A percentile compares a stretch with the other conserved stretches of the same genome.
Evolutionary conservation across 2,329 filamentous ascomycete species (phyloP).

Genomic region (Didymella keratinophila): DNA sequence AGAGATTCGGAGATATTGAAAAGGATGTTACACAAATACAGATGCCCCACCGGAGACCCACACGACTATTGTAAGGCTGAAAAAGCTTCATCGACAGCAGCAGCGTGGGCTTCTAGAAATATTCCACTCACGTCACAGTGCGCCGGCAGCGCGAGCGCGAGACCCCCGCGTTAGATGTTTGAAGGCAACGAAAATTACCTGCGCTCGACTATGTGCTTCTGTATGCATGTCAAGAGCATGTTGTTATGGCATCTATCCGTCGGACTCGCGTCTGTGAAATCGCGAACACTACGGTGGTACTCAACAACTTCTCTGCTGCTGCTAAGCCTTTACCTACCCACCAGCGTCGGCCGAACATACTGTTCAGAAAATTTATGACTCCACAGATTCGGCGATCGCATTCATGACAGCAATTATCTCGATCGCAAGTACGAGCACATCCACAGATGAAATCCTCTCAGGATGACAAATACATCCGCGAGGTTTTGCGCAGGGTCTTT

Average conservation of each 20-base stretch:
- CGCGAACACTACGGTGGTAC: constrained; percentile 7
- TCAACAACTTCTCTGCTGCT: constrained; percentile 4
- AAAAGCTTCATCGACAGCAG: constrained; percentile 25
- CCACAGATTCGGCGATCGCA: neutral
- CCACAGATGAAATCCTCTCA: neutral
- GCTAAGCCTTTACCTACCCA: constrained; percentile 3
- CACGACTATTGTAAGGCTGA: constrained; percentile 27
- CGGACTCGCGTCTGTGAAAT: neutral
- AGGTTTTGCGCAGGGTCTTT: neutral
- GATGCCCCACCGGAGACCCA: constrained; percentile 19
- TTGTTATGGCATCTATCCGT: constrained; percentile 6
- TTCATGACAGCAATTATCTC: constrained; percentile 7
- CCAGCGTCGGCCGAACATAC: constrained; percentile 2
- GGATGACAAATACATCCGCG: constrained; percentile 6
- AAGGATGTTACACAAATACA: constrained; percentile 15
- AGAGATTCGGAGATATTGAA: constrained; percentile 6
- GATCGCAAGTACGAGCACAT: constrained; percentile 1
- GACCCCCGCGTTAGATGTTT: neutral
- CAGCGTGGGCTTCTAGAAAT: constrained; percentile 13
- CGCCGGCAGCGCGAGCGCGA: constrained; percentile 18
- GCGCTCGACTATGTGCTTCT: constrained; percentile 12
- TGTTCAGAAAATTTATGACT: constrained; percentile 8
- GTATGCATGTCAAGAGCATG: constrained; percentile 1
- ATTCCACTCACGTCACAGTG: constrained; percentile 31
- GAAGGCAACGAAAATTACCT: constrained; percentile 4